Conservation (phyloP, 2,329 filamentous ascomycete genomes). For the Verticillium zaregamsianum region DNA sequence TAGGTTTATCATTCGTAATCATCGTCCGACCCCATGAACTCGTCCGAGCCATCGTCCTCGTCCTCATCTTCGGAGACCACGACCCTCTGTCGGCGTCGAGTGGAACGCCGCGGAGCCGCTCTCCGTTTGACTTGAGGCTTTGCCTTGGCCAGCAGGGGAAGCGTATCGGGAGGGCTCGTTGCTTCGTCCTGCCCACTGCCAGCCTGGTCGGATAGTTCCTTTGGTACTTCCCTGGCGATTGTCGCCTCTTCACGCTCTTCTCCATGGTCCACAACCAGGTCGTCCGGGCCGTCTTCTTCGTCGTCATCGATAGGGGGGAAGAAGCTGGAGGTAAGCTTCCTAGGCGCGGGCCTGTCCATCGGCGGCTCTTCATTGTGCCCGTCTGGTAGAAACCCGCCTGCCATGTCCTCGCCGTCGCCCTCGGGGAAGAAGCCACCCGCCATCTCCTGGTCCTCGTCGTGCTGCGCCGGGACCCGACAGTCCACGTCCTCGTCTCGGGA, state of each 20-base stretch:
- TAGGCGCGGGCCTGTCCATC: slow-evolving; percentile 15
- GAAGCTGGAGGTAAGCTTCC: slow-evolving; percentile 36
- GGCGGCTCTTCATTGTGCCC: slow-evolving; percentile 47
- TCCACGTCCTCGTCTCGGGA: neutral
- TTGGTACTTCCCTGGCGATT: neutral
- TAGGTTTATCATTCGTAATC: neutral
- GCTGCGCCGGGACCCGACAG: neutral
- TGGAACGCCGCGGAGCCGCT: slow-evolving; percentile 4
- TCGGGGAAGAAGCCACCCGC: slow-evolving; percentile 1
- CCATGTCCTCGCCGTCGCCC: slow-evolving; percentile 44
- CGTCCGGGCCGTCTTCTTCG: slow-evolving; percentile 29
- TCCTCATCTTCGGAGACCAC: slow-evolving; percentile 9
- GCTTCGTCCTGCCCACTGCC: neutral
- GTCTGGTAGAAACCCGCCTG: slow-evolving; percentile 58
- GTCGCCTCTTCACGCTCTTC: neutral
- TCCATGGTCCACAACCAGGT: slow-evolving; percentile 28
- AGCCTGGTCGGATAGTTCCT: neutral
- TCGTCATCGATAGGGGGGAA: slow-evolving; percentile 44
- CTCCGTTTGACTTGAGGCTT: slow-evolving; percentile 5
- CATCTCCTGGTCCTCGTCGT: neutral
- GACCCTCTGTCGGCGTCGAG: slow-evolving; percentile 4
- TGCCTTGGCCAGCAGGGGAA: slow-evolving; percentile 7
- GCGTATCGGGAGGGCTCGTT: neutral
- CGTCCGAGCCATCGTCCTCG: slow-evolving; percentile 4
- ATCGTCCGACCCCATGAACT: slow-evolving; percentile 7